Evolutionary conservation across 345 rosid genomes (phyloP).

Genomic region (Durio zibethinus): DNA sequence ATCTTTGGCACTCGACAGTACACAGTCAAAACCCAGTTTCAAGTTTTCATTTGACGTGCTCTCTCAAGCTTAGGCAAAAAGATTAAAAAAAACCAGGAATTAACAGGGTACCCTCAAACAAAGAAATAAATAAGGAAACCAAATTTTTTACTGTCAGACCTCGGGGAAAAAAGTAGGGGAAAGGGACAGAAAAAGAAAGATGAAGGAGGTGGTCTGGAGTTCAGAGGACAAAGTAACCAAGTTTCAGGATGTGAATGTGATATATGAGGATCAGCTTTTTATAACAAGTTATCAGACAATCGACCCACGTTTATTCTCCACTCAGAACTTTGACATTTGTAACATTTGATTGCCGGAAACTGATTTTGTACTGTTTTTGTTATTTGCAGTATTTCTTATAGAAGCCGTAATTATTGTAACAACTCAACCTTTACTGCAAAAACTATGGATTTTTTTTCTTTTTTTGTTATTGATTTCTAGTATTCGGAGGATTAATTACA

Average conservation of each 20-base stretch:
- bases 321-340: not conserved
- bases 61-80: not conserved
- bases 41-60: not conserved
- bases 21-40: slow-evolving; percentile 5
- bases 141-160: not conserved
- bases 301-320: too few species aligned
- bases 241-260: slow-evolving; percentile 5
- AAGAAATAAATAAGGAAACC: not conserved
- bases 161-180: not conserved
- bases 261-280: not conserved
- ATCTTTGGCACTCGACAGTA: slow-evolving; percentile 1
- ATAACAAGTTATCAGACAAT: not conserved
- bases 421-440: too few species aligned
- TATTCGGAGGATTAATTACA: too few species aligned
- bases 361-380: not conserved
- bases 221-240: slow-evolving; percentile 12
- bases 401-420: too few species aligned
- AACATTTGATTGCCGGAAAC: not conserved
- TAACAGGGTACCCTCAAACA: not conserved
- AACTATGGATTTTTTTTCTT: too few species aligned
- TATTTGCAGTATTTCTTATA: not conserved
- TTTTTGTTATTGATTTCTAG: too few species aligned
- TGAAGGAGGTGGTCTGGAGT: not conserved
- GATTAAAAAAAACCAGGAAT: not conserved
- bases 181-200: not conserved